Evolutionary conservation across 2,329 filamentous ascomycete genomes (phyloP).

Genomic region (Calonectria fujianensis): DNA sequence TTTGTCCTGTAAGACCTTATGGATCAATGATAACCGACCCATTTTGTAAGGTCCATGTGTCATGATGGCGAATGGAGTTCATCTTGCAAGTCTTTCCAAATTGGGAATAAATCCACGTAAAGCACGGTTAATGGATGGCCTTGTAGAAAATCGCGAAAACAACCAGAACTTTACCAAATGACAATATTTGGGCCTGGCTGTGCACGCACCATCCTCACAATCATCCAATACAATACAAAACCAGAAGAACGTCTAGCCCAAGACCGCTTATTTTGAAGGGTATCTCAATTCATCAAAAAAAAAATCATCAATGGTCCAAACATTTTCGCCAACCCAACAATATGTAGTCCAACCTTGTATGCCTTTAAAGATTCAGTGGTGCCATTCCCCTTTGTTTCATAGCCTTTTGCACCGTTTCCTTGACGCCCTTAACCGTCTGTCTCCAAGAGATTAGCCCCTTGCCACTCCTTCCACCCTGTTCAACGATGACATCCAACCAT

Average conservation of each 20-base stretch:
- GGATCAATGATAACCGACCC: too few species aligned
- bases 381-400: slow-evolving; percentile 74
- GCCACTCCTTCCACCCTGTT: slow-evolving; percentile 64
- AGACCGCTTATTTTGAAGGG: background rate
- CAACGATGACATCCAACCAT: slow-evolving; percentile 78
- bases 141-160: background rate
- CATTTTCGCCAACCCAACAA: background rate
- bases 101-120: background rate
- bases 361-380: slow-evolving; percentile 66
- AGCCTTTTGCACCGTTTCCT: slow-evolving; percentile 72
- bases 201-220: background rate
- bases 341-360: background rate
- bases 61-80: background rate
- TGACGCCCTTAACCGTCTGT: slow-evolving; percentile 65
- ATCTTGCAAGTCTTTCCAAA: background rate
- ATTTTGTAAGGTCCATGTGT: background rate
- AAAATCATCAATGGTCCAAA: background rate
- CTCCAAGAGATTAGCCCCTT: slow-evolving; percentile 68
- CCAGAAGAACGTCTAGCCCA: background rate
- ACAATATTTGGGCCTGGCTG: background rate
- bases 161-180: background rate
- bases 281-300: slow-evolving; percentile 12
- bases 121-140: background rate
- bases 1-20: too few species aligned
- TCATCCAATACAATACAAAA: background rate